Evolutionary conservation across 768 basidiomycete genomes (phyloP).

Genomic region (Lentinula detonsa): DNA sequence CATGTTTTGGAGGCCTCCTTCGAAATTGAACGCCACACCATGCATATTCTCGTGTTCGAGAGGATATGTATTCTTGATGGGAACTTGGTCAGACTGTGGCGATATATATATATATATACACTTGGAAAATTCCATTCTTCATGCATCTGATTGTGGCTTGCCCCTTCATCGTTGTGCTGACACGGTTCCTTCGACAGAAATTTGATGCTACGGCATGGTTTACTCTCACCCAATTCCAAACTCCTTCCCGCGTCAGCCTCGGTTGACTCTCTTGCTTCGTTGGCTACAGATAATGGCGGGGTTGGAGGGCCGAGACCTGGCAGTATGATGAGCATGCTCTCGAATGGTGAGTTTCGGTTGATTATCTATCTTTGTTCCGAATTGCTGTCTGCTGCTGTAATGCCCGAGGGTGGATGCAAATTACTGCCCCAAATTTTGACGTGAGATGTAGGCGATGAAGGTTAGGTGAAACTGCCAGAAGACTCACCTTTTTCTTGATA

Average conservation of each 20-base stretch:
- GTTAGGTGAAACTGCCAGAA: too few relatives aligned
- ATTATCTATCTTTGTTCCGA: neutral
- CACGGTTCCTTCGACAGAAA: conserved; percentile 30
- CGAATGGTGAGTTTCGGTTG: conserved; percentile 21
- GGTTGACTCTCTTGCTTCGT: conserved; percentile 7
- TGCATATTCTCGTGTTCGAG: neutral
- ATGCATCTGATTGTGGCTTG: neutral
- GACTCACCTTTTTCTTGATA: neutral
- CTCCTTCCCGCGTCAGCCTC: conserved; percentile 32
- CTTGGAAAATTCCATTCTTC: neutral
- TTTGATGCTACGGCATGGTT: conserved; percentile 60
- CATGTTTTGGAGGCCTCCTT: neutral
- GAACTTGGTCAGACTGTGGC: neutral
- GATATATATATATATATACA: neutral
- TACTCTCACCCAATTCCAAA: conserved; percentile 63
- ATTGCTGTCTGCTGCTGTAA: too few relatives aligned
- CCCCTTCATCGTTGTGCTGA: neutral
- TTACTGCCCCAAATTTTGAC: neutral
- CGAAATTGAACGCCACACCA: neutral
- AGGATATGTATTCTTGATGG: neutral
- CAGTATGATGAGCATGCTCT: conserved; percentile 27
- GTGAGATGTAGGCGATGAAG: neutral
- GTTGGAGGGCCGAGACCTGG: conserved; percentile 22
- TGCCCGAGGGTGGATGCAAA: neutral
- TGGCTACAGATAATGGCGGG: neutral